A percentile compares a stretch with the other conserved stretches of the same genome.
Conservation (phyloP, 2,329 filamentous ascomycete genomes). For the Cyphellophora attinorum region DNA sequence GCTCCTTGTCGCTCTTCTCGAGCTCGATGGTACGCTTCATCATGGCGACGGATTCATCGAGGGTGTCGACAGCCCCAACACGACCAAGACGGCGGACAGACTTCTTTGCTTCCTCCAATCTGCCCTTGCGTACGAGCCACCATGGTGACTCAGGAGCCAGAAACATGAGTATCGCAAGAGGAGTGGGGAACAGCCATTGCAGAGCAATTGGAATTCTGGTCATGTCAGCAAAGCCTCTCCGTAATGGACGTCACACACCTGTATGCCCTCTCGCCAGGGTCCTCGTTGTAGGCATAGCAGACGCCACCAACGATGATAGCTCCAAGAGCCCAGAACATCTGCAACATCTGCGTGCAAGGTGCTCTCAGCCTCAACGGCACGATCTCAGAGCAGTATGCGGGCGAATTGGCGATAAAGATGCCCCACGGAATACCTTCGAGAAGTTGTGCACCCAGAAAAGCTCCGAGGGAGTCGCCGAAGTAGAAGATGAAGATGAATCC, state of each 20-base stretch:
- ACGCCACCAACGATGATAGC: slow-evolving; percentile 50
- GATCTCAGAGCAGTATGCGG: slow-evolving; percentile 54
- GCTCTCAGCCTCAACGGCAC: slow-evolving; percentile 50
- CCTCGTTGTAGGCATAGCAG: slow-evolving; percentile 44
- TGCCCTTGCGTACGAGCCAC: slow-evolving; percentile 45
- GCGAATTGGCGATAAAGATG: slow-evolving; percentile 56
- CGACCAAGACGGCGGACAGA: slow-evolving; percentile 42
- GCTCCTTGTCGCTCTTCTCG: slow-evolving; percentile 20
- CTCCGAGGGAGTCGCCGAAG: slow-evolving; percentile 33
- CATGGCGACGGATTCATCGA: slow-evolving; percentile 24
- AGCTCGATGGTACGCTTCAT: slow-evolving; percentile 26
- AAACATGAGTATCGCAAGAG: slow-evolving; percentile 43
- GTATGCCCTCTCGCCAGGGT: slow-evolving; percentile 26
- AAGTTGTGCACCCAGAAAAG: slow-evolving; percentile 46
- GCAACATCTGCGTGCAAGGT: slow-evolving; percentile 51
- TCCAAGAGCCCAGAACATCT: slow-evolving; percentile 59
- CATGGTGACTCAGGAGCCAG: slow-evolving; percentile 44
- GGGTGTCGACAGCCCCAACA: slow-evolving; percentile 25
- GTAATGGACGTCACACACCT: slow-evolving; percentile 27
- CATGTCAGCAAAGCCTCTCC: slow-evolving; percentile 24
- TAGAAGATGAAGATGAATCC: slow-evolving; percentile 50
- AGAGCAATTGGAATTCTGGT: slow-evolving; percentile 41
- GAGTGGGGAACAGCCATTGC: slow-evolving; percentile 51
- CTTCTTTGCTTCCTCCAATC: slow-evolving; percentile 33
- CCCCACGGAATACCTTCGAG: slow-evolving; percentile 57